Evolutionary conservation across 2,329 filamentous ascomycete genomes (phyloP).

Genomic region (Sclerotinia glacialis): DNA sequence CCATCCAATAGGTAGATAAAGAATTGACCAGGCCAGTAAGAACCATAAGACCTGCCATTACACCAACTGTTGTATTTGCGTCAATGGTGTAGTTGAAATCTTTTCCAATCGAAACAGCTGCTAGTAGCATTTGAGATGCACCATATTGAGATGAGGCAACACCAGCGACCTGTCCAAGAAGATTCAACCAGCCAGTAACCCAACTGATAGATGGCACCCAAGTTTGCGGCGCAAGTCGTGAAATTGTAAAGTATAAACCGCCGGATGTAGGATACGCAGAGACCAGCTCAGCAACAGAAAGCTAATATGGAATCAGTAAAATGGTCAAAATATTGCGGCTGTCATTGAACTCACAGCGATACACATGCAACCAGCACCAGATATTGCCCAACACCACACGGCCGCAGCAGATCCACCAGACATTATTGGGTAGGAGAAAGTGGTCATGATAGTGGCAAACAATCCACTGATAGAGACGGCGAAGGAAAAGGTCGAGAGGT

Average conservation of each 20-base stretch:
- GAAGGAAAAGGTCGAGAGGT: conserved; percentile 58
- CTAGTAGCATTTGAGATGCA: conserved; percentile 54
- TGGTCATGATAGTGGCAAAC: conserved; percentile 55
- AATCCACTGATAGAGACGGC: conserved; percentile 56
- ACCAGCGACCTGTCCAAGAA: conserved; percentile 50
- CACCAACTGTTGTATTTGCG: conserved; percentile 48
- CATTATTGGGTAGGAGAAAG: conserved; percentile 52
- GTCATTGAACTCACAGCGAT: conserved; percentile 42
- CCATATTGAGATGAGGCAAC: conserved; percentile 58
- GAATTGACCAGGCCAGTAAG: conserved; percentile 54
- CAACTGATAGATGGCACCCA: conserved; percentile 51
- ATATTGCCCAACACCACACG: conserved; percentile 59
- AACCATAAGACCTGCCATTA: conserved; percentile 54
- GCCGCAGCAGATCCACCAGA: conserved; percentile 53
- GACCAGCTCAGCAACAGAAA: conserved; percentile 41
- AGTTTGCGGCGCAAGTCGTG: conserved; percentile 49
- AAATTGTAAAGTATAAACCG: conserved; percentile 55
- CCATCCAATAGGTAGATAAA: conserved; percentile 56
- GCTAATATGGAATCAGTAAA: conserved; percentile 25
- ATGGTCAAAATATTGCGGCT: not conserved
- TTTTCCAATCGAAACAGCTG: conserved; percentile 51
- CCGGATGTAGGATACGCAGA: conserved; percentile 51
- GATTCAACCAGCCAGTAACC: conserved; percentile 48
- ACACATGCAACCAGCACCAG: conserved; percentile 55
- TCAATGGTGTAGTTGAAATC: conserved; percentile 50